Evolutionary conservation across 768 basidiomycete genomes (phyloP), one percentile per base, ranked within the genome.

Genomic region (Serendipita sp.): DNA sequence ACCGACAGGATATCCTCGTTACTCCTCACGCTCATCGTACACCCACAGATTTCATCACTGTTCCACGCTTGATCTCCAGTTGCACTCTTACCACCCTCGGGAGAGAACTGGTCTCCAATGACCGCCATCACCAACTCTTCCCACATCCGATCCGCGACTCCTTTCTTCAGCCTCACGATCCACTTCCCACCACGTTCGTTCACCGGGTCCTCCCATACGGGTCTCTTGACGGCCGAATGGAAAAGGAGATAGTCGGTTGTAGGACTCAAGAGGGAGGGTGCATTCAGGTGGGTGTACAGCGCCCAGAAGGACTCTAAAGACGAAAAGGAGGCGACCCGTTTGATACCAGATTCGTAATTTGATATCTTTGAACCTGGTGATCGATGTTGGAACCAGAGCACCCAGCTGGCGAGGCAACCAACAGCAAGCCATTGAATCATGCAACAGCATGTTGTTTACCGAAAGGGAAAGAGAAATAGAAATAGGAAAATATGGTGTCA

Each of bases 281-380:
- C 84, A 3, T 85, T 80, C 32, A 98, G 81, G 73, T 97, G 95
- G 3, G 93, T 92, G 80, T 90, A 89, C 66, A 98, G 77, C 28
- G 91, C 87, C 86, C 94, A 95, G 74, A 93, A 96, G 44, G 91
- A 94, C 76, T 97, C 95, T 63, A 91, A 89, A 3, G 91, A 94
- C 68, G 88, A 85, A 72, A 94, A 95, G 3, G 89, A 84, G 3
- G 91, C 84, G 54, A 97, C 85, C 74, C 87, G 88, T 76, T 91
- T 91, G 71, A 97, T 95, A 34, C 92, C 91, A 71, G 95, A 92
- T 71, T 96, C 93, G 71, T 97, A 96, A 71, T 83, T 92, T 10
- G 85, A 80, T 67, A 89, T 85, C 76, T 93, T 95, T 67, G 88
- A 91, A 13, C 91, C 91, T 15, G 91, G 90, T 1, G 88, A 78